These are phyloP conservation scores for Dalbergia oliveri DNA, from an alignment of 306 rosid genomes.

Conservation along the genomic window DNA sequence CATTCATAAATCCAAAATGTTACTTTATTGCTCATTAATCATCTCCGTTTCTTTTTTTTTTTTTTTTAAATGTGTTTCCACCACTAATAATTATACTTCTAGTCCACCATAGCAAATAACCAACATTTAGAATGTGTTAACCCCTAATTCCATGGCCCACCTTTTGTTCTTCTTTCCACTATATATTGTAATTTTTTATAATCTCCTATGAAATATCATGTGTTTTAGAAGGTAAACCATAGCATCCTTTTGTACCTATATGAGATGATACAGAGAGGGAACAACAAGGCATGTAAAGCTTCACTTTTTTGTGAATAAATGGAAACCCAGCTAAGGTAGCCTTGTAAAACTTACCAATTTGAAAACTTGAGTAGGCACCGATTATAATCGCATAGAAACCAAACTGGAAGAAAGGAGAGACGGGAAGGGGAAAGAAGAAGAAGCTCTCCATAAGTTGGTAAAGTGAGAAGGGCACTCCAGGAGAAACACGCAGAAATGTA, in stretches of 20 bases:
- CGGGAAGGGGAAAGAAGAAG: too few species aligned
- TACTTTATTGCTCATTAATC: not conserved
- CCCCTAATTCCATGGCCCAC: not conserved
- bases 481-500: not conserved
- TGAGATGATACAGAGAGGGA: constrained; percentile 8
- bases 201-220: not conserved
- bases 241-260: not conserved
- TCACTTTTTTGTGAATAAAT: too few species aligned
- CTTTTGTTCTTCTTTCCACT: not conserved
- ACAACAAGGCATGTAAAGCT: not conserved
- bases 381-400: too few species aligned
- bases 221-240: constrained; percentile 8
- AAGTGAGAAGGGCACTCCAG: not conserved
- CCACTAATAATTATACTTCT: not conserved
- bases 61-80: not conserved
- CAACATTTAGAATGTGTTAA: not conserved
- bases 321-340: too few species aligned
- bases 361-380: too few species aligned
- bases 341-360: too few species aligned
- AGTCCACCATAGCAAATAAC: not conserved
- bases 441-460: not conserved
- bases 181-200: too few species aligned
- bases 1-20: not conserved
- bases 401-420: not conserved
- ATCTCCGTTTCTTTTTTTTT: too few species aligned